Percentiles rank a stretch among this genome's conserved stretches.
phyloP scores from a whole-genome alignment of 2,329 filamentous ascomycete genomes.

The Aspergillus sp. region DNA sequence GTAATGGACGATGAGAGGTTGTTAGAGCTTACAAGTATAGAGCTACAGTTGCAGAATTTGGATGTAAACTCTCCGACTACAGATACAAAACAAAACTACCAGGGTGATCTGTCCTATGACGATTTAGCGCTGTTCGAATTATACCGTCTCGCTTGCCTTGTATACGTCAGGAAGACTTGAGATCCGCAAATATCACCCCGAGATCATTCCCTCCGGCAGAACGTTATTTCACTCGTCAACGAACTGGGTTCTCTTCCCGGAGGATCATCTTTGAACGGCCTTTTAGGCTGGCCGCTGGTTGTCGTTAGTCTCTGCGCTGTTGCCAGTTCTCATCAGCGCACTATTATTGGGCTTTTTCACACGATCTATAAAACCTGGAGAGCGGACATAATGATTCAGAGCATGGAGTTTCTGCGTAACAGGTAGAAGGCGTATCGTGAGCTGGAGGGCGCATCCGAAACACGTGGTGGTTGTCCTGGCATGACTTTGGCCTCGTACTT shows the following conservation, averaged over 20 bases:
- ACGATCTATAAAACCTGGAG: slow-evolving; percentile 1
- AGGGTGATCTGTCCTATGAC: not conserved
- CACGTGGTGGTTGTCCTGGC: not conserved
- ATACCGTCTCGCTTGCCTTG: slow-evolving; percentile 4
- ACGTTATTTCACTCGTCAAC: slow-evolving; percentile 1
- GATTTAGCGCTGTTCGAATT: slow-evolving; percentile 3
- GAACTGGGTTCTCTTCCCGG: not conserved
- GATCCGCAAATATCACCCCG: not conserved
- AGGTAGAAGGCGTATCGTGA: not conserved
- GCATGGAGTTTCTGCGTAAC: slow-evolving; percentile 1
- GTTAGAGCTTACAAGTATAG: not conserved
- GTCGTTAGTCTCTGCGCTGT: slow-evolving; percentile 1
- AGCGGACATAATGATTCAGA: slow-evolving; percentile 1
- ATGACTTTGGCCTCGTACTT: not conserved
- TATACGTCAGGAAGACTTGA: not conserved
- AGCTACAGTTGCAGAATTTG: not conserved
- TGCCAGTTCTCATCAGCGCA: not conserved
- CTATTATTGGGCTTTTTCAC: slow-evolving; percentile 1
- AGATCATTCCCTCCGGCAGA: not conserved
- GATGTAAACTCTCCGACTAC: not conserved
- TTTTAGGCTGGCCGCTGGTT: slow-evolving; percentile 7
- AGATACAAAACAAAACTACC: too few relatives aligned
- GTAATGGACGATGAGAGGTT: not conserved
- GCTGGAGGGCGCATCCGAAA: not conserved
- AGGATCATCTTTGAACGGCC: slow-evolving; percentile 1